Base-by-base conservation (phyloP, 371 early-diverging fungal species). In the Fennellomyces sp. region DNA sequence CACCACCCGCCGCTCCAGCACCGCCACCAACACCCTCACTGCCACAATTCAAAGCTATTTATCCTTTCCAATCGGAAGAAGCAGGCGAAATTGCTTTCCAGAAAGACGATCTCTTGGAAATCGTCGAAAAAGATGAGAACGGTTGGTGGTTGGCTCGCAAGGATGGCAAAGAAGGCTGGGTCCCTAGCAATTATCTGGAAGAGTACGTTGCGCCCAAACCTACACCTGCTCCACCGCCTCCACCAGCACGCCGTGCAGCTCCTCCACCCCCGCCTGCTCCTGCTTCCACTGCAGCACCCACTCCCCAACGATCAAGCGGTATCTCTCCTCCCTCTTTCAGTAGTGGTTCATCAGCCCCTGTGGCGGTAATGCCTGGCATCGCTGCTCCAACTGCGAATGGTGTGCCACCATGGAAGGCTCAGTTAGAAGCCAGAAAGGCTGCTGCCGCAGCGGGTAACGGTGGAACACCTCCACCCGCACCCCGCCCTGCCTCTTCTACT, bases 131-230 rank as follows among this genome's bases (percentile, higher is more conserved):
- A 65, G 89, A 91, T 61, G 84, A 89, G 29, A 91, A 90, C 64
- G 94, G 94, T 28, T 93, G 94, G 94, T 93, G 94, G 94, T 69
- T 93, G 21, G 93, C 88, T 30, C 73, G 77, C 52, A 87, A 82
- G 66, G 81, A 86, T 52, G 91, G 89, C 29, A 74, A 80, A 55
- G 87, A 91, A 72, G 91, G 92, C 25, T 93, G 93, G 94, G 88
- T 92, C 10, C 94, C 94, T 29, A 90, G 89, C 61, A 92, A 92
- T 66, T 93, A 93, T 64, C 64, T 93, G 39, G 91, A 86, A 48
- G 87, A 86, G 45, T 75, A 72, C 13, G 65, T 73, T 12, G 69
- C 68, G 10, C 75, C 83, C 0, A 70, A 78, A 23, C 75, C 87
- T 2, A 65, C 84, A 21, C 82, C 85, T 6, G 64, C 76, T 19